A percentile compares a stretch with the other conserved stretches of the same genome.
phyloP scores from a whole-genome alignment of 306 rosid species.

The Pachyrhizus erosus region DNA sequence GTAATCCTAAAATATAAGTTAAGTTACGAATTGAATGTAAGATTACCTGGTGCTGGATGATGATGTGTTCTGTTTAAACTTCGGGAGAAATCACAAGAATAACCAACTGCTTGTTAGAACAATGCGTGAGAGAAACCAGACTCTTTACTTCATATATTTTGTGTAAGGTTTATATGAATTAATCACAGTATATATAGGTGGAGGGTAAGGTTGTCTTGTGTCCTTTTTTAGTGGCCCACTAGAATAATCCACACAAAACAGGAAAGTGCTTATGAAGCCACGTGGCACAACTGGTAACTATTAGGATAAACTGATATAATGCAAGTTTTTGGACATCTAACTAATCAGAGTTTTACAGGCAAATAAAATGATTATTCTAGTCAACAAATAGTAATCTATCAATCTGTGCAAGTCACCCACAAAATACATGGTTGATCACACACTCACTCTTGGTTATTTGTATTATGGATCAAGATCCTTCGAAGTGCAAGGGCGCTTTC shows the following conservation, averaged over 20 bases:
- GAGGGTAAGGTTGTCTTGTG: not conserved
- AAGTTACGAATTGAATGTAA: not conserved
- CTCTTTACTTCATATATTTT: not conserved
- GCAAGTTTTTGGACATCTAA: not conserved
- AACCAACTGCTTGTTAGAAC: conserved; percentile 20
- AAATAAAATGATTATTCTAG: not conserved
- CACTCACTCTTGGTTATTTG: not conserved
- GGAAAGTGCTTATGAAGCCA: not conserved
- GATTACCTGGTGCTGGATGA: conserved; percentile 18
- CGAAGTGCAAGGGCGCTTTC: not conserved
- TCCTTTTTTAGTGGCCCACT: not conserved
- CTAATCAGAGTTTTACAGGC: not conserved
- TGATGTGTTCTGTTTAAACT: conserved; percentile 8
- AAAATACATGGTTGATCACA: conserved; percentile 24
- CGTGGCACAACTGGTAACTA: conserved; percentile 1
- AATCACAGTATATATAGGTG: conserved; percentile 5
- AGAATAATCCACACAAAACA: not conserved
- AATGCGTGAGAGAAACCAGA: conserved; percentile 5
- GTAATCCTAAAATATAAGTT: not conserved
- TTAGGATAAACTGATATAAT: conserved; percentile 17
- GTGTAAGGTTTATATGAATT: conserved; percentile 3
- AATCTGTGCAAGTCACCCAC: not conserved
- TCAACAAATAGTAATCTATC: conserved; percentile 17
- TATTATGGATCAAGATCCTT: conserved; percentile 20
- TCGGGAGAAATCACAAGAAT: conserved; percentile 17